Percentiles rank a stretch among this genome's conserved stretches.
phyloP scores from a whole-genome alignment of 2,329 filamentous ascomycete species.

The Ceratocystis huliohia region DNA sequence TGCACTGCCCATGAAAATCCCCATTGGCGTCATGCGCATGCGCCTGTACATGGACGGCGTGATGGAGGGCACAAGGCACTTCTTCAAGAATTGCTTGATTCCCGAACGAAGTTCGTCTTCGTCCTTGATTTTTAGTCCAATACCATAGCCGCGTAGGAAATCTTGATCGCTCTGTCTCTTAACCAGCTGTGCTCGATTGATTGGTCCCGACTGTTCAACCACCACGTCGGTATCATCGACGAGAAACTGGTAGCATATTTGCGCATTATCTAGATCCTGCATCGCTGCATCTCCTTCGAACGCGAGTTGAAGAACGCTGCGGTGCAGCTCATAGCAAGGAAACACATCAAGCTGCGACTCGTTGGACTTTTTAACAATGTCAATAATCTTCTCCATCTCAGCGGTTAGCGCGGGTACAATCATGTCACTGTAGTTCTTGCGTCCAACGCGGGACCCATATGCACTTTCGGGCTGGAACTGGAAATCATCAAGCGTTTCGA shows the following conservation, averaged over 20 bases:
- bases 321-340: conserved; percentile 9
- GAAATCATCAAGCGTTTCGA: conserved; percentile 16
- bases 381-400: conserved; percentile 6
- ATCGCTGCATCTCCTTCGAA: conserved; percentile 9
- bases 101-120: not conserved
- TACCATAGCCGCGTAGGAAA: conserved; percentile 9
- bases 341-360: conserved; percentile 1
- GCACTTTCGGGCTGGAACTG: conserved; percentile 16
- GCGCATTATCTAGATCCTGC: conserved; percentile 14
- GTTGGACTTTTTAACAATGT: conserved; percentile 12
- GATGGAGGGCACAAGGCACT: conserved; percentile 4
- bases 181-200: not conserved
- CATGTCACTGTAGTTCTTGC: not conserved
- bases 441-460: not conserved
- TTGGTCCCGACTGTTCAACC: not conserved
- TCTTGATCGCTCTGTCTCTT: conserved; percentile 16
- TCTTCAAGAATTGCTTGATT: conserved; percentile 12
- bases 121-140: conserved; percentile 10
- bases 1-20: conserved; percentile 15
- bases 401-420: not conserved
- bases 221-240: conserved; percentile 12
- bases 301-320: not conserved
- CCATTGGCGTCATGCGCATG: conserved; percentile 13
- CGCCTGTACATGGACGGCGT: conserved; percentile 16
- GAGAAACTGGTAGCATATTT: conserved; percentile 19